Conservation (phyloP, 2,329 filamentous ascomycete species). For the Parastagonospora nodorum region DNA sequence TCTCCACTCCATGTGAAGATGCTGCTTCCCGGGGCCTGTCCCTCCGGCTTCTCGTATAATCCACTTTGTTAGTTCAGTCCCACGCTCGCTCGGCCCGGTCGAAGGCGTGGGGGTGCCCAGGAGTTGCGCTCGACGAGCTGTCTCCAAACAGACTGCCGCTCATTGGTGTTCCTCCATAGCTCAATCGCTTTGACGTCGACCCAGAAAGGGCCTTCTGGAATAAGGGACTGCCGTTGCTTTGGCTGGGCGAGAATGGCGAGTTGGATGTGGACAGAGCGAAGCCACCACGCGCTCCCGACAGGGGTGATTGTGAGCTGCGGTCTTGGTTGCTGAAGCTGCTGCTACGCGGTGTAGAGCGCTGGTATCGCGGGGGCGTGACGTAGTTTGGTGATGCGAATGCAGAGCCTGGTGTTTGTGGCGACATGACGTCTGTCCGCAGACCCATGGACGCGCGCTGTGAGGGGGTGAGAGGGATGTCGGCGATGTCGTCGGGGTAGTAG, state of each 20-base stretch:
- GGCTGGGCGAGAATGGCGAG: conserved; percentile 59
- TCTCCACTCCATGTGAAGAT: conserved; percentile 29
- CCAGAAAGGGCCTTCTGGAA: conserved; percentile 69
- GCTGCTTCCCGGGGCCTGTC: conserved; percentile 54
- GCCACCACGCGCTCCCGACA: conserved; percentile 56
- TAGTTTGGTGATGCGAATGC: conserved; percentile 58
- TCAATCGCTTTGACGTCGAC: conserved; percentile 61
- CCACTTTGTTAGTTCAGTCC: conserved; percentile 93
- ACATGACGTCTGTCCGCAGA: conserved; percentile 66
- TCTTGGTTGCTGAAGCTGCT: conserved; percentile 61
- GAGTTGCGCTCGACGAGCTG: conserved; percentile 40
- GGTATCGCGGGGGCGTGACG: conserved; percentile 86
- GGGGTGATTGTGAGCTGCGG: conserved; percentile 56
- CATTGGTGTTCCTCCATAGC: conserved; percentile 61
- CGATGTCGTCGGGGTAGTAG: conserved; percentile 68
- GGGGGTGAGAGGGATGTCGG: conserved; percentile 90
- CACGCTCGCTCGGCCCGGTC: conserved; percentile 66
- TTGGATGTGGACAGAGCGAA: conserved; percentile 33
- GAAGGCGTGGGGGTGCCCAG: conserved; percentile 71
- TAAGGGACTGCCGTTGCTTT: conserved; percentile 57
- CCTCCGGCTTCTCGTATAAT: conserved; percentile 81
- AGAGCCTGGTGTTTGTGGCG: conserved; percentile 68
- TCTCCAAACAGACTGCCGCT: conserved; percentile 40
- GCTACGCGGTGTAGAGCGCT: conserved; percentile 71
- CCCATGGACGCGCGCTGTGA: conserved; percentile 84